These are phyloP conservation scores for Aspergillus tamarii DNA, from an alignment of 2,329 filamentous ascomycete genomes.

Conservation along the genomic window DNA sequence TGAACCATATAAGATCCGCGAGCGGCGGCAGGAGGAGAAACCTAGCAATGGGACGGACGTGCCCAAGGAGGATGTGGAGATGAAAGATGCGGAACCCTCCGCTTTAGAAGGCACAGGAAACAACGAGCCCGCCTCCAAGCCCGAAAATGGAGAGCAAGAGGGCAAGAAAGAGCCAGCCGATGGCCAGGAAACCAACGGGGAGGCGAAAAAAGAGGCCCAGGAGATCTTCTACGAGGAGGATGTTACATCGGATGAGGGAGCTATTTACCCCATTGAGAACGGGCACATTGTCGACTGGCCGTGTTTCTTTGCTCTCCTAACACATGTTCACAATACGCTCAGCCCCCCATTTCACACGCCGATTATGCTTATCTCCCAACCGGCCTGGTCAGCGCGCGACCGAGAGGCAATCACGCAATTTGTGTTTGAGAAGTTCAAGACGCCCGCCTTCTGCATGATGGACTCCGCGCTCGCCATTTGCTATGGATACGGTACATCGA, in stretches of 20 bases:
- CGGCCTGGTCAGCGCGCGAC: slow-evolving; percentile 86
- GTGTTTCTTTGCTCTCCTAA: slow-evolving; percentile 89
- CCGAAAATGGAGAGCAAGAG: slow-evolving; percentile 27
- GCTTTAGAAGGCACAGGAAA: slow-evolving; percentile 22
- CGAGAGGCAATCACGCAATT: slow-evolving; percentile 88
- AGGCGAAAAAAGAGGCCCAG: slow-evolving; percentile 40
- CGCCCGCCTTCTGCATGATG: slow-evolving; percentile 86
- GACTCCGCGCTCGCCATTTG: slow-evolving; percentile 83
- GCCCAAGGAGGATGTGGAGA: slow-evolving; percentile 46
- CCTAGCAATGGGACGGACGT: slow-evolving; percentile 31
- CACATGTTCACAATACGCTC: slow-evolving; percentile 86
- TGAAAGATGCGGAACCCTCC: slow-evolving; percentile 46
- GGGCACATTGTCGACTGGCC: slow-evolving; percentile 88
- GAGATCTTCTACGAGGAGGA: slow-evolving; percentile 81
- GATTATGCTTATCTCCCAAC: slow-evolving; percentile 85
- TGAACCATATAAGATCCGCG: slow-evolving; percentile 78
- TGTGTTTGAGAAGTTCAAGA: slow-evolving; percentile 96
- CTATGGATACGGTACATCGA: slow-evolving; percentile 78
- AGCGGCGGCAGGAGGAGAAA: slow-evolving; percentile 42
- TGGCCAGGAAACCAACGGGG: slow-evolving; percentile 25
- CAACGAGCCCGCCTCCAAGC: slow-evolving; percentile 16
- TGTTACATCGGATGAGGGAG: slow-evolving; percentile 81
- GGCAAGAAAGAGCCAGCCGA: slow-evolving; percentile 35
- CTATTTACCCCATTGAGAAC: slow-evolving; percentile 80
- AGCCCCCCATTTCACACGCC: slow-evolving; percentile 93